A percentile compares a stretch with the other conserved stretches of the same genome.
Conservation (phyloP, 2,329 filamentous ascomycete genomes). For the Mycocentrospora acerina region DNA sequence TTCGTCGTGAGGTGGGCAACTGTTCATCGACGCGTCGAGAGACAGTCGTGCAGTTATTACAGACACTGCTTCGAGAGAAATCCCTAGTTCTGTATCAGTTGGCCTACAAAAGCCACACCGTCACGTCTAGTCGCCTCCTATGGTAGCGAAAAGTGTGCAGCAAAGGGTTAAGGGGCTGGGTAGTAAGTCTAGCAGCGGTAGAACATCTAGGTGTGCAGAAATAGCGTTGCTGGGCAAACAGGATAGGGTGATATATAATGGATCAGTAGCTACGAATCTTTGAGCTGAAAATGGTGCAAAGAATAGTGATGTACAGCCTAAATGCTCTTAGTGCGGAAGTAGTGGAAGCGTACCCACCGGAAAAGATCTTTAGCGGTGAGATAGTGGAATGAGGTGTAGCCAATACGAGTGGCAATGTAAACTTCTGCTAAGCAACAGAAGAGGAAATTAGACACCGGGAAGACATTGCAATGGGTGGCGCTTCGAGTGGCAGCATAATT, state of each 20-base stretch:
- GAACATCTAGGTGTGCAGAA: constrained; percentile 17
- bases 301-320: no score
- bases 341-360: no score
- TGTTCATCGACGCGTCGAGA: constrained; percentile 14
- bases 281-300: no score
- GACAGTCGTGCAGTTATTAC: constrained; percentile 21
- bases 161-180: constrained; percentile 16
- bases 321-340: no score
- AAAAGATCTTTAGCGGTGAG: no score
- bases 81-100: constrained; percentile 24
- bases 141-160: constrained; percentile 30
- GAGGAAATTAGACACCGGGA: no score
- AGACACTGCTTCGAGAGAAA: constrained; percentile 24
- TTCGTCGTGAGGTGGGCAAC: constrained; percentile 6
- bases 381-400: no score
- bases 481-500: no score
- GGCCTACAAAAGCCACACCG: constrained; percentile 19
- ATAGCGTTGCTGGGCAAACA: constrained; percentile 14
- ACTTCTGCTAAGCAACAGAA: no score
- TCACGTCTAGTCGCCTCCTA: constrained; percentile 17
- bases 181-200: constrained; percentile 11
- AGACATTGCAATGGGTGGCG: no score
- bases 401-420: no score
- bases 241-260: not conserved
- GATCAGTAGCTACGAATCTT: no score